phyloP scores from a whole-genome alignment of 2,329 filamentous ascomycete species.

The Sclerotinia minor region DNA sequence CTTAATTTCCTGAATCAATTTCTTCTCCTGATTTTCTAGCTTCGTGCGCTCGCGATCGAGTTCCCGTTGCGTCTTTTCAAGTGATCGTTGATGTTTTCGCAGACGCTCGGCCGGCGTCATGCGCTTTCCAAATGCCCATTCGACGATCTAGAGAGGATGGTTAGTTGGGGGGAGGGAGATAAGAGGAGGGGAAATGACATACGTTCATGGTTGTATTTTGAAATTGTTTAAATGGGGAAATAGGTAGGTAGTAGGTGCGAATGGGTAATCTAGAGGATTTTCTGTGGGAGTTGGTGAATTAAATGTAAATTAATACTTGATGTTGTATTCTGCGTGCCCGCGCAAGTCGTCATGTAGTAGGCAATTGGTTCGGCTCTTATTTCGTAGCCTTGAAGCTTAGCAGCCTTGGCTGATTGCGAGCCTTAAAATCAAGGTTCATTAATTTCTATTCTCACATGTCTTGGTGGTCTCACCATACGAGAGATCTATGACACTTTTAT shows the following conservation, averaged over 20 bases:
- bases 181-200: conserved; percentile 34
- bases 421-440: background rate
- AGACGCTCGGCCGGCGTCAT: conserved; percentile 94
- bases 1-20: conserved; percentile 92
- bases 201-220: conserved; percentile 53
- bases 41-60: conserved; percentile 93
- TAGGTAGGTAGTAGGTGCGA: background rate
- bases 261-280: background rate
- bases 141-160: conserved; percentile 67
- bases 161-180: conserved; percentile 9
- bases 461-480: too few species aligned
- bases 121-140: conserved; percentile 99
- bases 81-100: conserved; percentile 90
- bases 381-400: conserved; percentile 20
- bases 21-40: conserved; percentile 98
- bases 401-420: background rate
- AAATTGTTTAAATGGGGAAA: too few species aligned
- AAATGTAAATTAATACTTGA: conserved; percentile 4
- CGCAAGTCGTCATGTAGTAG: conserved; percentile 19
- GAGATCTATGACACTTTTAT: background rate
- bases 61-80: conserved; percentile 96
- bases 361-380: background rate
- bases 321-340: conserved; percentile 9
- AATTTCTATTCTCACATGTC: background rate
- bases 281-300: background rate